Conservation (phyloP, 2,329 filamentous ascomycete species). For the Xylaria sp. region DNA sequence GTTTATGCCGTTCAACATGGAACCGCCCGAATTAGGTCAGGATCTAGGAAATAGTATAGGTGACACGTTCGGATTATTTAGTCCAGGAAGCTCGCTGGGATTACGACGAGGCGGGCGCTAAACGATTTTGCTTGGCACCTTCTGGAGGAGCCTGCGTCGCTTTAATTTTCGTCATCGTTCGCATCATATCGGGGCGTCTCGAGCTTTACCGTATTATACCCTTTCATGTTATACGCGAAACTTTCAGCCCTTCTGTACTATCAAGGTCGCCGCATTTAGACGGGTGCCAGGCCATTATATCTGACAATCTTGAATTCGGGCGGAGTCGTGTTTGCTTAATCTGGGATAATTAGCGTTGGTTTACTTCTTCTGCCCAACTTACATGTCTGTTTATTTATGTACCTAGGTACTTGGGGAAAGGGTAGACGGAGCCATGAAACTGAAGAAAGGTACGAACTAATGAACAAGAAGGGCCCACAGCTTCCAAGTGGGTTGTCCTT, state of each 20-base stretch:
- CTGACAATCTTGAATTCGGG: background rate
- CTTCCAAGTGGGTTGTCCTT: background rate
- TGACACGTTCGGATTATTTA: slow-evolving; percentile 59
- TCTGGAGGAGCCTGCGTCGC: background rate
- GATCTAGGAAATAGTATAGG: slow-evolving; percentile 52
- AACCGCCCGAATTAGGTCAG: slow-evolving; percentile 68
- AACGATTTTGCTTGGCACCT: slow-evolving; percentile 4
- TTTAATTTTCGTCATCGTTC: background rate
- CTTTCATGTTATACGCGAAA: slow-evolving; percentile 6
- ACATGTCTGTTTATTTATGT: background rate
- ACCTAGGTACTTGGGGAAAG: background rate
- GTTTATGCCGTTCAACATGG: slow-evolving; percentile 93
- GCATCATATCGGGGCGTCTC: background rate
- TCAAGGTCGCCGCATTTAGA: slow-evolving; percentile 20
- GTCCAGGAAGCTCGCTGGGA: slow-evolving; percentile 39
- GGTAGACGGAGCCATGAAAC: background rate
- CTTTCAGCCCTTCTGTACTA: slow-evolving; percentile 7
- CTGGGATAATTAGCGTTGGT: slow-evolving; percentile 1
- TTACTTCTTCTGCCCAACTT: background rate
- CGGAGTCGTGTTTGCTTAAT: slow-evolving; percentile 2
- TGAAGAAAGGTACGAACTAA: too few species aligned
- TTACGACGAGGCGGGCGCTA: slow-evolving; percentile 37
- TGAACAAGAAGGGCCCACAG: background rate
- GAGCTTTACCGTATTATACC: slow-evolving; percentile 20
- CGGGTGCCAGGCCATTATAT: slow-evolving; percentile 4